A percentile compares a stretch with the other conserved stretches of the same genome.
Evolutionary conservation across 169 alveolate species (phyloP).

Genomic region (Plasmodium berghei): DNA sequence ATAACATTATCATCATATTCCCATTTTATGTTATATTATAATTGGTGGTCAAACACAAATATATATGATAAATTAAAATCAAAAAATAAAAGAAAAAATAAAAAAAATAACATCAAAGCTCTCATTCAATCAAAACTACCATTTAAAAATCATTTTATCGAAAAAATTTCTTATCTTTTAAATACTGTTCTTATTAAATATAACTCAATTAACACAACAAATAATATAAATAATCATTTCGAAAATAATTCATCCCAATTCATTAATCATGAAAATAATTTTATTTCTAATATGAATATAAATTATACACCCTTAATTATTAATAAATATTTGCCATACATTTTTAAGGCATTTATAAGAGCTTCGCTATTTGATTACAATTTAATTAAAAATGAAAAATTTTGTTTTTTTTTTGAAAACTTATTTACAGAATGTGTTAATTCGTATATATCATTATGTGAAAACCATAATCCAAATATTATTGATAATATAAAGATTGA

Average conservation of each 20-base stretch:
- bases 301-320: not conserved
- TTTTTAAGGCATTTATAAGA: conserved; percentile 36
- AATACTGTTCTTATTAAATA: conserved; percentile 1
- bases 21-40: conserved; percentile 31
- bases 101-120: conserved; percentile 14
- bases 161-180: conserved; percentile 47
- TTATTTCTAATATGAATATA: too few relatives aligned
- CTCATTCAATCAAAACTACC: conserved; percentile 34
- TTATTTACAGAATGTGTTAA: conserved; percentile 20
- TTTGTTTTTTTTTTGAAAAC: conserved; percentile 12
- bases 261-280: too few relatives aligned
- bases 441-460: conserved; percentile 13
- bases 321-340: conserved; percentile 30
- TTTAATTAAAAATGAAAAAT: not conserved
- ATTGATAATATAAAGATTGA: not conserved
- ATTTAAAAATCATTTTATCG: conserved; percentile 26
- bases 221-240: too few relatives aligned
- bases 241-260: too few relatives aligned
- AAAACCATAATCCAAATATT: not conserved
- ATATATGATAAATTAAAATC: conserved; percentile 23
- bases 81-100: not conserved
- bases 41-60: conserved; percentile 69
- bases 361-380: conserved; percentile 1
- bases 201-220: not conserved
- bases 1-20: conserved; percentile 30